Evolutionary conservation across 2,329 filamentous ascomycete genomes (phyloP).

Genomic region (Coleophoma eucalyptorum): DNA sequence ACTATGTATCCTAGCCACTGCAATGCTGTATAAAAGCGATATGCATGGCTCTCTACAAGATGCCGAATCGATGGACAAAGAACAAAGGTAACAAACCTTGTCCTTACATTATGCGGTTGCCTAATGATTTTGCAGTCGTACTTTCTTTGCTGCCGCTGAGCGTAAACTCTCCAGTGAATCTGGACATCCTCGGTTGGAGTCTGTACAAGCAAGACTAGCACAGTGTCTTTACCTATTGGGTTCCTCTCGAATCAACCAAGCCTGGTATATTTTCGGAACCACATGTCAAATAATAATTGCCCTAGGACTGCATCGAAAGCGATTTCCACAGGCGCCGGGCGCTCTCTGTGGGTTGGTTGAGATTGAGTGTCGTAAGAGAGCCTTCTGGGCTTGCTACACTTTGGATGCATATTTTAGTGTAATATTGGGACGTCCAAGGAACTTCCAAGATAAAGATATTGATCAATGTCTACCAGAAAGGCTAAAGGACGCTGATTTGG

Average conservation of each 20-base stretch:
- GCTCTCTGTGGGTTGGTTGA: constrained; percentile 12
- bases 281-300: constrained; percentile 48
- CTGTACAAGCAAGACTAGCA: constrained; percentile 52
- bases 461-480: constrained; percentile 55
- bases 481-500: constrained; percentile 54
- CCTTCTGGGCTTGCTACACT: constrained; percentile 61
- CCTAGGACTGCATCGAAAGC: constrained; percentile 38
- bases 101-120: no score
- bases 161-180: constrained; percentile 42
- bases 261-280: constrained; percentile 57
- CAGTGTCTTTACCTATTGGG: constrained; percentile 56
- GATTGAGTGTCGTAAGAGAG: constrained; percentile 49
- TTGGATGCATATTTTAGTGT: constrained; percentile 60
- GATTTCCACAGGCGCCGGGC: constrained; percentile 24
- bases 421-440: constrained; percentile 56
- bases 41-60: not conserved
- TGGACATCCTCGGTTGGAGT: constrained; percentile 49
- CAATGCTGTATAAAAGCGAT: constrained; percentile 36
- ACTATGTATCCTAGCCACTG: constrained; percentile 43
- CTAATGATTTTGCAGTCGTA: not conserved
- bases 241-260: constrained; percentile 56
- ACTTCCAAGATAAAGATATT: constrained; percentile 61
- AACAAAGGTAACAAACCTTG: not conserved
- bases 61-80: not conserved
- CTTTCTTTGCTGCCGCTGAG: constrained; percentile 25